A percentile compares a stretch with the other conserved stretches of the same genome.
These are phyloP conservation scores for Salix caprea DNA, from an alignment of 345 rosid species.

Conservation along the genomic window DNA sequence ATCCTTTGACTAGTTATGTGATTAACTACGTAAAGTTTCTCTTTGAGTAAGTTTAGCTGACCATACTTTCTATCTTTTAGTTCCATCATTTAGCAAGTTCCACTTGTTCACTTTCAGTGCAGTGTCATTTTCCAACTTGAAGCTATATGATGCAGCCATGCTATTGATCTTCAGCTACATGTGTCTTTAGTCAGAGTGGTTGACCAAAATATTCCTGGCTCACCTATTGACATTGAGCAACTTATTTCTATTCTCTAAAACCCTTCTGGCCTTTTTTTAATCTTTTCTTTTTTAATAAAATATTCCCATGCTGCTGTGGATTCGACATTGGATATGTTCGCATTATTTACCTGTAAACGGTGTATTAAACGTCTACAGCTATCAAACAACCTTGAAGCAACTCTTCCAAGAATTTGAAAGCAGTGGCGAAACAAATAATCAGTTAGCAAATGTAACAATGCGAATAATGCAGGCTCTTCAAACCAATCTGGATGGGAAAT, in stretches of 20 bases:
- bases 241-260: not conserved
- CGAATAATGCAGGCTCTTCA: slow-evolving; percentile 99
- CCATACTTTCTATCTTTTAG: not conserved
- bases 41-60: slow-evolving; percentile 71
- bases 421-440: slow-evolving; percentile 57
- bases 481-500: slow-evolving; percentile 86
- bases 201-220: not conserved
- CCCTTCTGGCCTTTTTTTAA: not conserved
- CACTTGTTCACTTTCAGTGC: not conserved
- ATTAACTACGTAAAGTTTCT: slow-evolving; percentile 94
- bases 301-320: not conserved
- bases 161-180: not conserved
- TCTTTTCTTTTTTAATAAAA: not conserved
- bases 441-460: slow-evolving; percentile 86
- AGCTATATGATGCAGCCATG: not conserved
- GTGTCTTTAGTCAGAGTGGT: not conserved
- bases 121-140: not conserved
- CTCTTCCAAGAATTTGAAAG: slow-evolving; percentile 91
- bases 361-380: slow-evolving; percentile 44
- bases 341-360: slow-evolving; percentile 4
- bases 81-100: not conserved
- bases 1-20: slow-evolving; percentile 97
- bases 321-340: not conserved
- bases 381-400: slow-evolving; percentile 89
- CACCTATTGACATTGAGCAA: not conserved